phyloP scores from a whole-genome alignment of 495 filamentous ascomycete species.

The Daldinia bambusicola region DNA sequence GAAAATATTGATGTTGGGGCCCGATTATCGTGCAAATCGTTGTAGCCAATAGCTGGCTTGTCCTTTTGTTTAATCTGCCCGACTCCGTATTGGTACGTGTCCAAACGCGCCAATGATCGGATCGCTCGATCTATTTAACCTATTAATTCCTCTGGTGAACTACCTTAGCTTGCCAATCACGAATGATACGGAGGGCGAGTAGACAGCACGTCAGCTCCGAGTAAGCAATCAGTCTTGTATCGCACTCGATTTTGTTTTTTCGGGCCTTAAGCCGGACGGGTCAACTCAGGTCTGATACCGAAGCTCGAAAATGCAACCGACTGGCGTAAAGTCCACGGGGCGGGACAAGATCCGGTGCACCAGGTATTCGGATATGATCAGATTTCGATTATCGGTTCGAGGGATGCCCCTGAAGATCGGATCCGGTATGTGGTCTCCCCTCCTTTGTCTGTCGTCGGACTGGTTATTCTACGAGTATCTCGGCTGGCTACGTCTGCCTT shows the following conservation, averaged over 20 bases:
- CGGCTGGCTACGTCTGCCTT: constrained; percentile 11
- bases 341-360: constrained; percentile 16
- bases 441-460: constrained; percentile 31
- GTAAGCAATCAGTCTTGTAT: constrained; percentile 32
- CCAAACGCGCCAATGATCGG: constrained; percentile 44
- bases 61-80: constrained; percentile 41
- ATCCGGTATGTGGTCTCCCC: constrained; percentile 29
- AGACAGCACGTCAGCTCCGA: constrained; percentile 41
- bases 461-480: constrained; percentile 32
- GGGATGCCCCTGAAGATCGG: constrained; percentile 35
- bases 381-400: constrained; percentile 41
- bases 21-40: constrained; percentile 40
- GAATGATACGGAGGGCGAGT: constrained; percentile 30
- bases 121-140: constrained; percentile 42
- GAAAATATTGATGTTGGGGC: constrained; percentile 43
- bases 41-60: constrained; percentile 40
- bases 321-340: constrained; percentile 22
- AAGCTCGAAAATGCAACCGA: constrained; percentile 25
- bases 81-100: constrained; percentile 42
- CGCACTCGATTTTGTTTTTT: constrained; percentile 14
- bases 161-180: constrained; percentile 44
- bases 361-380: constrained; percentile 33
- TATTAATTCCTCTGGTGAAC: constrained; percentile 40
- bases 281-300: constrained; percentile 26
- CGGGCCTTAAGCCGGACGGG: constrained; percentile 39